These are phyloP conservation scores for Ganoderma lucidum DNA, from an alignment of 1,284 basidiomycete species.

Conservation along the genomic window DNA sequence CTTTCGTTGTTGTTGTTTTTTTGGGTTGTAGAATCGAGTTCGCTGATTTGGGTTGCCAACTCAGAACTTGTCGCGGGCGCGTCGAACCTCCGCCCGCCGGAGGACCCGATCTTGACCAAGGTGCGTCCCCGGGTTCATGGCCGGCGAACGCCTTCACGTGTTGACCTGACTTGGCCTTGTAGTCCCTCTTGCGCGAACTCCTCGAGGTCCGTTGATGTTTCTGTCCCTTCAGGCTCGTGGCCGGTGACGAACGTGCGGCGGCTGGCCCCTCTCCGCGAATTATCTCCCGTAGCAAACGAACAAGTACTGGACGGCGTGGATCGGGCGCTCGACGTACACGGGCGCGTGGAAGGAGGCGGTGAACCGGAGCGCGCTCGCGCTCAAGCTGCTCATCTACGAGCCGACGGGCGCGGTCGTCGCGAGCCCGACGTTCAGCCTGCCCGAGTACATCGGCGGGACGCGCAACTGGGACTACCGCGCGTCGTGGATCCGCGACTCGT, in stretches of 20 bases:
- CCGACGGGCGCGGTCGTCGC: constrained; percentile 91
- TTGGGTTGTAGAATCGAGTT: neutral
- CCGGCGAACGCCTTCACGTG: neutral
- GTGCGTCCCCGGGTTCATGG: constrained; percentile 39
- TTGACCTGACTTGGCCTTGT: neutral
- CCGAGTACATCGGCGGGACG: constrained; percentile 88
- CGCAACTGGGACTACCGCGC: constrained; percentile 90
- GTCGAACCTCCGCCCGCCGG: constrained; percentile 56
- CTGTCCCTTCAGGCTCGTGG: neutral
- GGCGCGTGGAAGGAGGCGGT: constrained; percentile 96
- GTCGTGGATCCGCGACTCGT: constrained; percentile 91
- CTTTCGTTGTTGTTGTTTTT: neutral
- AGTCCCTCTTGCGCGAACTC: constrained; percentile 62
- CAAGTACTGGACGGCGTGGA: constrained; percentile 90
- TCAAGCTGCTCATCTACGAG: constrained; percentile 87
- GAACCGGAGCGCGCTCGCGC: constrained; percentile 85
- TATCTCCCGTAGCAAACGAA: constrained; percentile 65
- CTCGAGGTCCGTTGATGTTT: constrained; percentile 51
- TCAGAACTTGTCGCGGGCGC: constrained; percentile 58
- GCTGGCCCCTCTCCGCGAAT: neutral
- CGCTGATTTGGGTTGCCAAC: neutral
- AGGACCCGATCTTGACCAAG: constrained; percentile 72
- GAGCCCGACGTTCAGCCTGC: constrained; percentile 92
- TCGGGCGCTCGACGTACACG: constrained; percentile 80
- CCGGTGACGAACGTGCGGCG: neutral